Conservation (phyloP, 2,329 filamentous ascomycete genomes). For the Aspergillus sp. region DNA sequence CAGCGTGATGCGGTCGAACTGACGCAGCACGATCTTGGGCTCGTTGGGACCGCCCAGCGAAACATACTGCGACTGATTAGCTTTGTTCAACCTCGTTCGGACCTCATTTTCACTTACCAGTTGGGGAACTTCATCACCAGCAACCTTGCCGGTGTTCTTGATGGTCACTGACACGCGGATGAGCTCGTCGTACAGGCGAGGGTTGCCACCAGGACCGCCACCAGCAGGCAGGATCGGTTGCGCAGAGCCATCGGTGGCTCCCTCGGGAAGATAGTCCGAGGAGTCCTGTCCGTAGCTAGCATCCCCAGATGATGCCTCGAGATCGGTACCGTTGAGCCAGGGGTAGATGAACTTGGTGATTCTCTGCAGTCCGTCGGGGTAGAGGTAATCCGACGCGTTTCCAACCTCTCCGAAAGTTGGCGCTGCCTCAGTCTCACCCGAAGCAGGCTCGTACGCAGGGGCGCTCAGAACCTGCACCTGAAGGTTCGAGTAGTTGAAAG, state of each 20-base stretch:
- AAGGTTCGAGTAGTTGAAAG: constrained; percentile 62
- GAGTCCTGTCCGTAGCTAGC: constrained; percentile 56
- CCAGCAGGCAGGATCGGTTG: constrained; percentile 61
- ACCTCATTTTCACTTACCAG: constrained; percentile 34
- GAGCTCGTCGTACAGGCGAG: constrained; percentile 54
- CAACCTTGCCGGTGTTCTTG: constrained; percentile 53
- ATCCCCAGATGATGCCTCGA: constrained; percentile 54
- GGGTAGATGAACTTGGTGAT: constrained; percentile 64
- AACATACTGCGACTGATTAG: constrained; percentile 58
- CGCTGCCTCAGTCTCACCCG: constrained; percentile 56
- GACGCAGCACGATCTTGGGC: constrained; percentile 66
- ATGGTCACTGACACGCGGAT: constrained; percentile 53
- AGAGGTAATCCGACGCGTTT: constrained; percentile 56
- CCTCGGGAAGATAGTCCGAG: constrained; percentile 53
- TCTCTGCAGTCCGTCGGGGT: constrained; percentile 54
- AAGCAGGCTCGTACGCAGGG: constrained; percentile 55
- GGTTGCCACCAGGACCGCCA: constrained; percentile 62
- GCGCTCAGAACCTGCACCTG: constrained; percentile 49
- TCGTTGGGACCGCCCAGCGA: constrained; percentile 77
- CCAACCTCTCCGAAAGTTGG: constrained; percentile 54
- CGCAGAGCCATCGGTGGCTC: constrained; percentile 54
- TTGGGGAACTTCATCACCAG: constrained; percentile 57
- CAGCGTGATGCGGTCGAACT: constrained; percentile 77
- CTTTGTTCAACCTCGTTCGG: background rate
- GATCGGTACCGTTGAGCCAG: constrained; percentile 63